Evolutionary conservation across 768 basidiomycete species (phyloP).

Genomic region (Pleurotus platypus): DNA sequence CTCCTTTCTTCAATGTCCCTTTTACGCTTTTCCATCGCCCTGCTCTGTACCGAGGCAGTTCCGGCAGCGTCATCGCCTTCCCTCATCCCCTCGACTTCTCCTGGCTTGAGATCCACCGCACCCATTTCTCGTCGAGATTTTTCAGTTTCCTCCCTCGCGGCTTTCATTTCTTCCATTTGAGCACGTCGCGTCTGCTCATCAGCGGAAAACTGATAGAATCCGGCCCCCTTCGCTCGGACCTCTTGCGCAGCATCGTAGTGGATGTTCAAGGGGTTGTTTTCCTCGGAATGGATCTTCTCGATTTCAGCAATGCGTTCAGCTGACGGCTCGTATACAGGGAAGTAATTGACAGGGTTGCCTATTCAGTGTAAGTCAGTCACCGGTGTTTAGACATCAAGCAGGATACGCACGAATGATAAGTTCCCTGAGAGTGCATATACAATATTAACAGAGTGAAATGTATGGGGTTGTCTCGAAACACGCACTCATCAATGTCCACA

Average conservation of each 20-base stretch:
- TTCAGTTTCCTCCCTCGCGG: conserved; percentile 69
- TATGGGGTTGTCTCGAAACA: conserved; percentile 11
- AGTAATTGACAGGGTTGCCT: conserved; percentile 84
- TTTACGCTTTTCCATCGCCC: conserved; percentile 71
- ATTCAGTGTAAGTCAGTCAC: neutral
- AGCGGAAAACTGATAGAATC: conserved; percentile 85
- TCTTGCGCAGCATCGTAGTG: conserved; percentile 86
- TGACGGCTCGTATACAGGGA: conserved; percentile 85
- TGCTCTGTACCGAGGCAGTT: conserved; percentile 32
- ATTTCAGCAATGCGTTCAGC: conserved; percentile 77
- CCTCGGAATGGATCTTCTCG: conserved; percentile 64
- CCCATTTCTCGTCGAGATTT: conserved; percentile 54
- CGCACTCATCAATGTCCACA: conserved; percentile 57
- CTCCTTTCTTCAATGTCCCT: conserved; percentile 69
- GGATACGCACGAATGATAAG: conserved; percentile 49
- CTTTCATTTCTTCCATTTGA: conserved; percentile 82
- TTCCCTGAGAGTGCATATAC: conserved; percentile 35
- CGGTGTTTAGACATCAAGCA: neutral
- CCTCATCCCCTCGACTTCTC: conserved; percentile 78
- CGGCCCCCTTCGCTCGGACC: conserved; percentile 86
- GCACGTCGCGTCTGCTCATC: conserved; percentile 75
- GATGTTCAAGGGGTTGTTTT: conserved; percentile 62
- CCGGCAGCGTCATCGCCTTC: conserved; percentile 24
- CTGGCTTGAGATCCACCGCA: conserved; percentile 57
- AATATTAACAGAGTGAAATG: conserved; percentile 8